phyloP scores from a whole-genome alignment of 192 early-diverging fungal genomes.

The Backusella psychrophila region DNA sequence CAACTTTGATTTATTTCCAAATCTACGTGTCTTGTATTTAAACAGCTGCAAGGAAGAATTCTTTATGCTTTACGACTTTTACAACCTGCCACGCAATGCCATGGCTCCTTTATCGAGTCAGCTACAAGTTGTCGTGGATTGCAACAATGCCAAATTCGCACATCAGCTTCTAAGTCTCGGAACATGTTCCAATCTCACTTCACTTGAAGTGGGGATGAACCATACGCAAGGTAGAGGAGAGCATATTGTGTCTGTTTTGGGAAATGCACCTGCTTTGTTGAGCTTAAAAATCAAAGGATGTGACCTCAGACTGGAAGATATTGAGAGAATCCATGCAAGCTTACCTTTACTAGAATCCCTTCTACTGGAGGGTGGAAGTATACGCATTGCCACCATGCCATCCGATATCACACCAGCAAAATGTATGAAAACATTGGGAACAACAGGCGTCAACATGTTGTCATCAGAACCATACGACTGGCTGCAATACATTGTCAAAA shows the following conservation, averaged over 20 bases:
- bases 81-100: neutral
- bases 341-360: neutral
- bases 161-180: neutral
- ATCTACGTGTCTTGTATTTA: neutral
- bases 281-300: neutral
- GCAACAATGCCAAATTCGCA: neutral
- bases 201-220: neutral
- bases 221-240: neutral
- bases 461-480: neutral
- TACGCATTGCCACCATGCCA: neutral
- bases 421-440: neutral
- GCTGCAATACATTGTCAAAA: neutral
- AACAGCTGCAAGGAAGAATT: neutral
- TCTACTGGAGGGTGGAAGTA: neutral
- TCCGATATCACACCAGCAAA: neutral
- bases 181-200: neutral
- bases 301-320: neutral
- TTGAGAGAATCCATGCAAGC: neutral
- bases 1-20: slow-evolving; percentile 4
- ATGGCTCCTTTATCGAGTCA: neutral
- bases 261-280: neutral
- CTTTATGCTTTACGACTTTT: neutral
- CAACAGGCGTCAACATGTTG: neutral
- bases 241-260: neutral
- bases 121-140: neutral